Evolutionary conservation across 257 asterid species (phyloP), one percentile per base, ranked within the genome.

Genomic region (Mentha longifolia): DNA sequence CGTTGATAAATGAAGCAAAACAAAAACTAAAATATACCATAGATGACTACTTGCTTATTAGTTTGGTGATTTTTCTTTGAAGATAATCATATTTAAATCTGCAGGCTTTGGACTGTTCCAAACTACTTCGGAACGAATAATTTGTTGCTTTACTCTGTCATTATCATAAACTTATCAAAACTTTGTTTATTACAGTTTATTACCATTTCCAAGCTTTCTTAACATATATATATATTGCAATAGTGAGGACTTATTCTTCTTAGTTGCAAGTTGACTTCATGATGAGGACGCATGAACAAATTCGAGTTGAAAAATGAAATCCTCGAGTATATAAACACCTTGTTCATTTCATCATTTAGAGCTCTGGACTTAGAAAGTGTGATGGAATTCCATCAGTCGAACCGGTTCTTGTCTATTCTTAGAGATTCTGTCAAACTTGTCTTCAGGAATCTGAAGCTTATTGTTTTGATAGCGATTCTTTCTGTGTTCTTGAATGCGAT

Each of bases 371-470:
- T 9, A 0, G 15, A 42, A 10, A 42, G 47, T 42, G 47, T 65
- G 50, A 79, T 79, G 87, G 70, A 67, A 3, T 37, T 69, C 70
- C 52, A 13, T 4, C 57, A 58, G 8, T 15, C 72, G 6, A 55
- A 58, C 56, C n/a, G 79, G 71, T 77, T 77, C 62, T 52, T 74
- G 42, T 28, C 52, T 6, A 72, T 79, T 71, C 42, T 84, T 9
- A 69, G 9, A 9, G 78, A 81, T 74, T 79, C 84, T 25, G 35
- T 78, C 62, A 67, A 71, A 59, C 76, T 83, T 49, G 35, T 84
- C 30, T 67, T 82, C 37, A 79, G 16, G 63, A 86, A 84, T 74
- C 81, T 82, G 59, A 84, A 82, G 61, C 75, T 82, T 71, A 56
- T 81, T 73, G 76, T 71, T 0, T 35, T 69, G 37, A 51, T 80